These are phyloP conservation scores for Bruguiera gymnorhiza DNA, from an alignment of 345 rosid genomes.

Conservation along the genomic window DNA sequence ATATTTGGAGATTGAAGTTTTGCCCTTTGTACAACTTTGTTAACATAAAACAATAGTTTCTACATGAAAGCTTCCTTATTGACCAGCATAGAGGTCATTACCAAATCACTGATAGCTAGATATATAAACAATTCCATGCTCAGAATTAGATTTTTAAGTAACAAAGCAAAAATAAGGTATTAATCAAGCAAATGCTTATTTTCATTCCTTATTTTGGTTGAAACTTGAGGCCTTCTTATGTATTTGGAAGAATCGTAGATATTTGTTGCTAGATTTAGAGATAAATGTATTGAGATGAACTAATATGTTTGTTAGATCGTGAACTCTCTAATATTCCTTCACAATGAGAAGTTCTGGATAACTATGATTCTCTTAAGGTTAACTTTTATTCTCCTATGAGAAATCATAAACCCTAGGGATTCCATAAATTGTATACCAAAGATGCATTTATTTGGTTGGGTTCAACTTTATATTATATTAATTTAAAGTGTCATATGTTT, in stretches of 20 bases:
- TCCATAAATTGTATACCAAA: neutral
- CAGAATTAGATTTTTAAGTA: neutral
- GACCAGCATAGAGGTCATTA: accelerated
- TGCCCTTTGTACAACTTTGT: neutral
- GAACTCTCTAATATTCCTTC: neutral
- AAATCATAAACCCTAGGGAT: neutral
- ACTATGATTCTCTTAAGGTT: neutral
- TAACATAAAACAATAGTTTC: neutral
- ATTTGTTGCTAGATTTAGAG: no score
- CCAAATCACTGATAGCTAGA: accelerated
- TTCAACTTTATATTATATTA: neutral
- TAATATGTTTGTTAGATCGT: neutral
- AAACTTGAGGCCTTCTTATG: neutral
- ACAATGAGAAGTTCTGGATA: neutral
- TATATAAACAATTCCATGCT: neutral
- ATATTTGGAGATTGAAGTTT: no score
- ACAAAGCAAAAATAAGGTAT: neutral
- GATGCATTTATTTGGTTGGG: neutral
- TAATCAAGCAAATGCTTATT: neutral
- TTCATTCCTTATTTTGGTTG: neutral
- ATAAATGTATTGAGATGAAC: neutral
- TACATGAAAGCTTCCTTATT: neutral
- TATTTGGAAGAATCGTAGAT: neutral
- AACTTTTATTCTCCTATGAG: neutral
- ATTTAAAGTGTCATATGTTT: neutral